Evolutionary conservation across 176 grass and related monocot species (phyloP).

Genomic region (Carex kokanica): DNA sequence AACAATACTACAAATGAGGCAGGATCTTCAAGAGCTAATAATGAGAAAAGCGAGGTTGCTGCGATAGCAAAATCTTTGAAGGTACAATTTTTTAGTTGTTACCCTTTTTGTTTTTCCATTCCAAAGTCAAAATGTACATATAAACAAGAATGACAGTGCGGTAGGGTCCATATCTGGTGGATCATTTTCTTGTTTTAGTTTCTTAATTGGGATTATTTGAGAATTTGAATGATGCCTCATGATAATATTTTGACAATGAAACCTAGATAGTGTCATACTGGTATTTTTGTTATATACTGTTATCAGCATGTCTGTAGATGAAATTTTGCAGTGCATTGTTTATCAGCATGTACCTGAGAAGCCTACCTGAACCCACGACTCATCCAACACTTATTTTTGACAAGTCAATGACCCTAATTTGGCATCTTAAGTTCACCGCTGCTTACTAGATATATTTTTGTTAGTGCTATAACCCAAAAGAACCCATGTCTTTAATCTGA

Average conservation of each 20-base stretch:
- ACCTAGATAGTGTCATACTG: not conserved
- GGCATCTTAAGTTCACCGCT: not conserved
- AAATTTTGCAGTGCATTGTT: not conserved
- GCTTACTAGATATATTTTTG: not conserved
- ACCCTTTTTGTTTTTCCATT: not conserved
- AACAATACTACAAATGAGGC: slow-evolving; percentile 33
- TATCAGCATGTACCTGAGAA: not conserved
- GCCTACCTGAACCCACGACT: not conserved
- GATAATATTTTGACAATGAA: not conserved
- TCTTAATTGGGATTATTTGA: not conserved
- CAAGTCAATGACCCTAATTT: not conserved
- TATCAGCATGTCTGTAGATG: not conserved
- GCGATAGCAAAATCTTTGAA: slow-evolving; percentile 77
- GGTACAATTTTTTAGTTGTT: slow-evolving; percentile 34
- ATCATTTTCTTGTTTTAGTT: not conserved
- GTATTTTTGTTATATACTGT: not conserved
- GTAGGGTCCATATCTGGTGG: not conserved
- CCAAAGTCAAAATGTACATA: not conserved
- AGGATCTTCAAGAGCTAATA: slow-evolving; percentile 42
- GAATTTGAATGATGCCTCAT: not conserved
- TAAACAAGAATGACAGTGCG: not conserved
- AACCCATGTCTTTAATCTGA: not conserved
- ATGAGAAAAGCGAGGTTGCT: slow-evolving; percentile 34
- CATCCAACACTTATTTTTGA: not conserved
- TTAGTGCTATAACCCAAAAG: not conserved